Conservation (phyloP, 2,329 filamentous ascomycete species). For the Aspergillus spinulosporus region DNA sequence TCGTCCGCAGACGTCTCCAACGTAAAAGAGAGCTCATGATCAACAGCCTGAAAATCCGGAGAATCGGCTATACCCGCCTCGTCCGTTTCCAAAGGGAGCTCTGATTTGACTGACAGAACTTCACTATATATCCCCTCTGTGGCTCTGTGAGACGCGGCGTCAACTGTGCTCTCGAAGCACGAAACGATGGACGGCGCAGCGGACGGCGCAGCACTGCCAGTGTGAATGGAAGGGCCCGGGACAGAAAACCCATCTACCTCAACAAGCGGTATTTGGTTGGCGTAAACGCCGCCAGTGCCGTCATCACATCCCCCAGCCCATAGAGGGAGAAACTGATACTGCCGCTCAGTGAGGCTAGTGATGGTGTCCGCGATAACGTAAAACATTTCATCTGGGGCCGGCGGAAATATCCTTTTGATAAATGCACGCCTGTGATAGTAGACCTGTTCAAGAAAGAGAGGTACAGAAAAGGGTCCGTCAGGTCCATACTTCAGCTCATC, state of each 20-base stretch:
- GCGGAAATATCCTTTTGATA: conserved; percentile 21
- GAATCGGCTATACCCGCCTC: neutral
- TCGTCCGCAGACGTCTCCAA: conserved; percentile 13
- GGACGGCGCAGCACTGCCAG: conserved; percentile 28
- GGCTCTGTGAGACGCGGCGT: conserved; percentile 38
- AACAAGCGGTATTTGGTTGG: conserved; percentile 36
- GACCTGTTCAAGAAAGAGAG: conserved; percentile 23
- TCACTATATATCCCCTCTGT: conserved; percentile 35
- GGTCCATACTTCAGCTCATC: neutral
- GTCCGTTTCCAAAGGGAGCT: neutral
- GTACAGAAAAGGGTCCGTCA: conserved; percentile 17
- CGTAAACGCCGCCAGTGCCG: conserved; percentile 52
- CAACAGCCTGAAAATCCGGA: neutral
- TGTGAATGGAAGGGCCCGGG: conserved; percentile 37
- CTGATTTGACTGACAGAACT: conserved; percentile 26
- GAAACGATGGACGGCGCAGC: conserved; percentile 28
- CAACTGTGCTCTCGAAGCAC: conserved; percentile 33
- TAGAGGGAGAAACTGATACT: conserved; percentile 64
- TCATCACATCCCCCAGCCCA: conserved; percentile 64
- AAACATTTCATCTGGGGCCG: conserved; percentile 13
- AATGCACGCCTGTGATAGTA: conserved; percentile 20
- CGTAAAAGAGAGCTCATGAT: conserved; percentile 7
- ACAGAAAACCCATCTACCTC: conserved; percentile 39
- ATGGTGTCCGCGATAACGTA: conserved; percentile 43
- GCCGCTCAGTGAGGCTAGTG: conserved; percentile 55